Conservation (phyloP, 2,329 filamentous ascomycete genomes). For the Ophiostoma piceae region DNA sequence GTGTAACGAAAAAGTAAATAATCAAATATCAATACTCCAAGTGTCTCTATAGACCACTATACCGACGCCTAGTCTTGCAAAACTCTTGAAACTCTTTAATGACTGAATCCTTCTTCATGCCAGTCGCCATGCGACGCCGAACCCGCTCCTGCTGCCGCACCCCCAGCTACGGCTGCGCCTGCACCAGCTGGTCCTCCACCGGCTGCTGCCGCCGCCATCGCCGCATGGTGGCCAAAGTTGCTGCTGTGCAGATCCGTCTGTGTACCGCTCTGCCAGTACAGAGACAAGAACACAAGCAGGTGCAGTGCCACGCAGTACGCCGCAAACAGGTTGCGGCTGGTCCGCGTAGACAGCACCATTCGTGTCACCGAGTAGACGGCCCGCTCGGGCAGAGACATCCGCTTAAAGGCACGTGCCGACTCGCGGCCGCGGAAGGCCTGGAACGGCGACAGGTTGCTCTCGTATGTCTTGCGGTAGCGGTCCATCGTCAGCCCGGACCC, state of each 20-base stretch:
- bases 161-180: slow-evolving; percentile 34
- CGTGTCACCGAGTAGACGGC: slow-evolving; percentile 86
- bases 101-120: slow-evolving; percentile 58
- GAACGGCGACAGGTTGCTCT: slow-evolving; percentile 92
- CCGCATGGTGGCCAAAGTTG: slow-evolving; percentile 47
- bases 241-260: slow-evolving; percentile 60
- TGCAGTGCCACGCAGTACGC: slow-evolving; percentile 86
- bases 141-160: slow-evolving; percentile 32
- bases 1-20: neutral
- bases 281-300: slow-evolving; percentile 75
- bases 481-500: slow-evolving; percentile 56
- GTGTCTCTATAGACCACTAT: neutral
- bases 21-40: neutral
- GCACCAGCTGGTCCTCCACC: slow-evolving; percentile 32
- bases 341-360: slow-evolving; percentile 83
- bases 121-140: slow-evolving; percentile 47
- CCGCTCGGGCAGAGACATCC: slow-evolving; percentile 87
- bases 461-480: slow-evolving; percentile 86
- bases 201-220: slow-evolving; percentile 40
- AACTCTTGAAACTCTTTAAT: slow-evolving; percentile 28
- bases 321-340: slow-evolving; percentile 89
- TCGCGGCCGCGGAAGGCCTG: slow-evolving; percentile 93
- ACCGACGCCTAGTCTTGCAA: neutral
- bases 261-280: slow-evolving; percentile 74
- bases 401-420: slow-evolving; percentile 80